phyloP scores from a whole-genome alignment of 192 early-diverging fungal genomes.

The Coemansia sp. region DNA sequence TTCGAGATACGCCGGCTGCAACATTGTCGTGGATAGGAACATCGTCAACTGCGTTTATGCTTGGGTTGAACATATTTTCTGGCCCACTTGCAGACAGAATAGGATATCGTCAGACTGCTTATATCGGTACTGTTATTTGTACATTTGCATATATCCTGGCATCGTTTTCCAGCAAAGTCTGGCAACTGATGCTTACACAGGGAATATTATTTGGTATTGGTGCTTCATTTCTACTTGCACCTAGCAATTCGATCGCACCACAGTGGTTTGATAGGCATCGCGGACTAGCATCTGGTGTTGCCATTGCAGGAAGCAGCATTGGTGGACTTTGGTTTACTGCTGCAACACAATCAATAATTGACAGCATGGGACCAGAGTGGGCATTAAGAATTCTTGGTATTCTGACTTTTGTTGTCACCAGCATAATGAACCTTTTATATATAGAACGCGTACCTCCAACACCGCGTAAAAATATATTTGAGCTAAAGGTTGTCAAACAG shows the following conservation, averaged over 20 bases:
- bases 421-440: conserved; percentile 35
- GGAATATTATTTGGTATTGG: conserved; percentile 65
- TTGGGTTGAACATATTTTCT: conserved; percentile 24
- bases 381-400: conserved; percentile 68
- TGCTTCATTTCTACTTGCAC: conserved; percentile 56
- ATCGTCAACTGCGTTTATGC: conserved; percentile 32
- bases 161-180: conserved; percentile 51
- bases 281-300: conserved; percentile 61
- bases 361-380: conserved; percentile 62
- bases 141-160: conserved; percentile 37
- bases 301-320: conserved; percentile 61
- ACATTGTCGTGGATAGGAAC: conserved; percentile 46
- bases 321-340: conserved; percentile 64
- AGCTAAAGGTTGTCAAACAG: conserved; percentile 21
- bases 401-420: conserved; percentile 43
- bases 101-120: conserved; percentile 34
- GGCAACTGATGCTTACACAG: conserved; percentile 71
- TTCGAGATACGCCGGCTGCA: conserved; percentile 27
- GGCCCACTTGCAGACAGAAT: conserved; percentile 38
- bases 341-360: conserved; percentile 61
- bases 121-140: conserved; percentile 38
- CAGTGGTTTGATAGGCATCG: conserved; percentile 63
- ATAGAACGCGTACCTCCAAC: conserved; percentile 47
- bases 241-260: conserved; percentile 58
- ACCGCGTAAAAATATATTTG: conserved; percentile 49